Percentiles rank a stretch among this genome's conserved stretches.
These are phyloP conservation scores for Corymbia maculata DNA, from an alignment of 345 rosid species.

Conservation along the genomic window DNA sequence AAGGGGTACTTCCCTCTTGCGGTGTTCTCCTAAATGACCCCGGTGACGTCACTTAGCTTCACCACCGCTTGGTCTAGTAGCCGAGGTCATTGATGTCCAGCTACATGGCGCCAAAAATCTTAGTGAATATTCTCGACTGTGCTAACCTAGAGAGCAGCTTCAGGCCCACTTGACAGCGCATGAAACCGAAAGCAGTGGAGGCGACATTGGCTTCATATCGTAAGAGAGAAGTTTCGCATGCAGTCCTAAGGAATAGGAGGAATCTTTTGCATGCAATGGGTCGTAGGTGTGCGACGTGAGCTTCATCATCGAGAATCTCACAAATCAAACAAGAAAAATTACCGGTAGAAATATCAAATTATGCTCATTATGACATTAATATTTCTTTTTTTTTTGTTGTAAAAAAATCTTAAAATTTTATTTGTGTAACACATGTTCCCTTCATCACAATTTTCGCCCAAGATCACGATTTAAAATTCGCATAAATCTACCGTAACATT, in stretches of 20 bases:
- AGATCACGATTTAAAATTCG: rapidly evolving
- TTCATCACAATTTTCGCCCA: not conserved
- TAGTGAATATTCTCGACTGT: too few relatives aligned
- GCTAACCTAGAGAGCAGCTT: too few relatives aligned
- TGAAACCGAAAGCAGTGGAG: too few relatives aligned
- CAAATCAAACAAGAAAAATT: not conserved
- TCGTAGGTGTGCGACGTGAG: not conserved
- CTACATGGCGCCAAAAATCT: too few relatives aligned
- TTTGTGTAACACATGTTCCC: not conserved
- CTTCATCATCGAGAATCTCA: not conserved
- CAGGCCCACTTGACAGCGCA: too few relatives aligned
- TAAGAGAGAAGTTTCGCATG: not conserved
- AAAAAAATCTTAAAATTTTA: not conserved
- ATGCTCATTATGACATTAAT: not conserved
- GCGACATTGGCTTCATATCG: not conserved
- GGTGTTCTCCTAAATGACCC: too few relatives aligned
- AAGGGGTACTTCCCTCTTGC: too few relatives aligned
- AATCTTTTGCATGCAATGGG: not conserved
- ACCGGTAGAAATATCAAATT: not conserved
- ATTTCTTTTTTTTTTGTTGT: rapidly evolving
- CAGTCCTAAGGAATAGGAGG: not conserved
- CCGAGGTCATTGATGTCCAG: too few relatives aligned
- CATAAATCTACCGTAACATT: rapidly evolving
- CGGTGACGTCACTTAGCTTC: too few relatives aligned
- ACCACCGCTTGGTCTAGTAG: too few relatives aligned